phyloP scores from a whole-genome alignment of 106 monocot species.

The Phalaenopsis aphrodite region DNA sequence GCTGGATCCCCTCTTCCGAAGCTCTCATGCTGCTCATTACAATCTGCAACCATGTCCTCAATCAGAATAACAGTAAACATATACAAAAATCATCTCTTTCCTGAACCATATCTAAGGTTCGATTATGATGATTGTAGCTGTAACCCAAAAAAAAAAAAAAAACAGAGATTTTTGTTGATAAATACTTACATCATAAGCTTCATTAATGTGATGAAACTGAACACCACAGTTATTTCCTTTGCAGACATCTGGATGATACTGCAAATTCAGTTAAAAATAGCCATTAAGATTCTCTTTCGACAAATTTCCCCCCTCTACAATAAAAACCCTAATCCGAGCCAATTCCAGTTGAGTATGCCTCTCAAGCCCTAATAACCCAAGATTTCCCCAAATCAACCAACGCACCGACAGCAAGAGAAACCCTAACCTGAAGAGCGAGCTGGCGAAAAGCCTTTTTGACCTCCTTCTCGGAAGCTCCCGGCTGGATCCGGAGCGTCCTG shows the following conservation, averaged over 20 bases:
- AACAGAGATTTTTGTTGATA: too few relatives aligned
- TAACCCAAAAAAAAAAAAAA: too few relatives aligned
- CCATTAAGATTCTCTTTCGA: background rate
- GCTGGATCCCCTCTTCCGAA: conserved; percentile 23
- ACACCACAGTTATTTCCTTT: conserved; percentile 65
- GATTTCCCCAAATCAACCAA: too few relatives aligned
- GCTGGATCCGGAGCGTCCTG: conserved; percentile 48
- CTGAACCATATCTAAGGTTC: too few relatives aligned
- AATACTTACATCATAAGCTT: conserved; percentile 82
- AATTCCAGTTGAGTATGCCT: too few relatives aligned
- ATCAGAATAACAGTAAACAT: too few relatives aligned
- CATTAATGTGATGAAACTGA: conserved; percentile 70
- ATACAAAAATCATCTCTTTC: too few relatives aligned
- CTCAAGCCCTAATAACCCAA: too few relatives aligned
- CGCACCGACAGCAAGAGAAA: background rate
- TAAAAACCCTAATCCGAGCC: too few relatives aligned
- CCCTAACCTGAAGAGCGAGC: conserved; percentile 68
- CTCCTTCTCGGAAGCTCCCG: conserved; percentile 77
- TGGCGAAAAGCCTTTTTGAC: conserved; percentile 78
- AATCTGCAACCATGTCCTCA: conserved; percentile 28
- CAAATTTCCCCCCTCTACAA: background rate
- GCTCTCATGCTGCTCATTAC: conserved; percentile 53
- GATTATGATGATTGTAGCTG: too few relatives aligned
- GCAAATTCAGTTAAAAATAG: conserved; percentile 8
- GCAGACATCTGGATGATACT: conserved; percentile 96